A percentile compares a stretch with the other conserved stretches of the same genome.
Evolutionary conservation across 495 filamentous ascomycete genomes (phyloP).

Genomic region (Chaetomidium leptoderma): DNA sequence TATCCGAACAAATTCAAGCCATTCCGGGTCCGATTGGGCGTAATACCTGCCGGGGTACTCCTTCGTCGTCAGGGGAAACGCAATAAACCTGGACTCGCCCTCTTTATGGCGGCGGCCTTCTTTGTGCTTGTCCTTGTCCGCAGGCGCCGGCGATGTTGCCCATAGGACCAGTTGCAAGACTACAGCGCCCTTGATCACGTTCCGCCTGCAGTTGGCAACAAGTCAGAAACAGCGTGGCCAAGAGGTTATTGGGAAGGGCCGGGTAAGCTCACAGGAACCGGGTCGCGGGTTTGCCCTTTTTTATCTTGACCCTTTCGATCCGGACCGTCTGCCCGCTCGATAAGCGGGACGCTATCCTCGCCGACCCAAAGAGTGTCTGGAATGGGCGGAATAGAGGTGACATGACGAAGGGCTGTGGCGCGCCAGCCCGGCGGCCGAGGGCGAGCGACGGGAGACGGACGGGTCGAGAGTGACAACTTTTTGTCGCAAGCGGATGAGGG

Average conservation of each 20-base stretch:
- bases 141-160: background rate
- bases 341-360: conserved; percentile 13
- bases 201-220: background rate
- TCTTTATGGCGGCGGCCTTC: conserved; percentile 25
- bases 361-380: conserved; percentile 20
- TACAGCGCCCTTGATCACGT: conserved; percentile 17
- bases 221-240: too few relatives aligned
- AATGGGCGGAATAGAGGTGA: conserved; percentile 33
- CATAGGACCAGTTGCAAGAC: conserved; percentile 30
- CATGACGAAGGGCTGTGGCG: conserved; percentile 34
- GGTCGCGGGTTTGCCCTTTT: conserved; percentile 10
- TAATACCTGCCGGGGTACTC: conserved; percentile 47
- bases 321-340: conserved; percentile 20
- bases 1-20: conserved; percentile 59
- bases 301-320: conserved; percentile 38
- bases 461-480: too few relatives aligned
- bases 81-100: conserved; percentile 52
- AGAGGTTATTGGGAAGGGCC: too few relatives aligned
- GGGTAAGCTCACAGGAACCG: background rate
- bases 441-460: background rate
- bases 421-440: conserved; percentile 38
- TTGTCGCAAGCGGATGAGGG: background rate
- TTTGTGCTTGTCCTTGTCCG: conserved; percentile 14
- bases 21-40: conserved; percentile 64
- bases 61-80: conserved; percentile 51